Evolutionary conservation across 2,329 filamentous ascomycete genomes (phyloP), one percentile per base, ranked within the genome.

Genomic region (Trichoderma cornu-damae): DNA sequence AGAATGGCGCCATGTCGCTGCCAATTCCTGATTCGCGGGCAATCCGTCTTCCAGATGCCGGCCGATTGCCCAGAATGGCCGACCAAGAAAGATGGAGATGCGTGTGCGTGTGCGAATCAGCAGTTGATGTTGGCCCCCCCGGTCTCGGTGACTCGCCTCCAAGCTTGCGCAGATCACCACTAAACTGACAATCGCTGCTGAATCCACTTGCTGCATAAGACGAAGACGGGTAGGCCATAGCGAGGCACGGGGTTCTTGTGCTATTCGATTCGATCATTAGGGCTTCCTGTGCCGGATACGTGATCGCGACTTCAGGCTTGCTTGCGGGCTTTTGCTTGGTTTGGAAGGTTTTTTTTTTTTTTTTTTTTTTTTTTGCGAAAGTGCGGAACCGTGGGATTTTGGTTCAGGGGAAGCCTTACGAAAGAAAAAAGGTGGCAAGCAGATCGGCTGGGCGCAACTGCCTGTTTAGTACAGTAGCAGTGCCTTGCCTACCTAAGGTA

Each of bases 1-100:
- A 28, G 18, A 57, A 12, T 37, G 24, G 51, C 51, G 43, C 20
- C 43, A 59, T 59, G 57, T 59, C 57, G 57, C 57, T 38, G 44
- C 37, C 11, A 16, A 18, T 26, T 34, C 30, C 40, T 57, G 44
- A 59, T 59, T 59, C 44, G 57, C 18, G 40, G 51, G 30, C 38
- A 50, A 50, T 38, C n/a, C 7, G 44, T 34, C 18, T 34, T 42
- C 35, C 18, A 42, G 12, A 42, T 35, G 42, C 32, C 44, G 4
- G 35, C 43, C 35, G 44, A 34, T 42, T 49, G 18, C 53, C 44
- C 14, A 46, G 30, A 54, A 34, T 38, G 51, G 51, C 46, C 26
- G 30, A 26, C 11, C 40, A 38, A 22, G 42, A 30, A 38, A 55
- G 32, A 55, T 55, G 40, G 52, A 47, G 42, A 37, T 44, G 37